A percentile compares a stretch with the other conserved stretches of the same genome.
Conservation (phyloP, 176 grass and related monocot species). For the Carex parvula region DNA sequence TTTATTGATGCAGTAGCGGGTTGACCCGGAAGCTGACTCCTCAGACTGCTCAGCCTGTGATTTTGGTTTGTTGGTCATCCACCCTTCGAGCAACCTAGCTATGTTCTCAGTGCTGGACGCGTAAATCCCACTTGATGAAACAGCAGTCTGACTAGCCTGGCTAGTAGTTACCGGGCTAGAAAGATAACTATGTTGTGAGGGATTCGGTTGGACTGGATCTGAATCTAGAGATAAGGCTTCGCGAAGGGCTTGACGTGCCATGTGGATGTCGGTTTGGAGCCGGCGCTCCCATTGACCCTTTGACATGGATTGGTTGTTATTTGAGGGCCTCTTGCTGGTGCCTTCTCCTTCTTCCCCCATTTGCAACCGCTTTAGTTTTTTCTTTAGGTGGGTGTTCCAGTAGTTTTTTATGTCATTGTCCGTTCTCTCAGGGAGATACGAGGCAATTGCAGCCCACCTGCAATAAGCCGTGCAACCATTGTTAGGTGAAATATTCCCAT, state of each 20-base stretch:
- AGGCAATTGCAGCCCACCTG: constrained; percentile 94
- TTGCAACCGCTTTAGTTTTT: constrained; percentile 79
- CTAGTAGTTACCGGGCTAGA: background rate
- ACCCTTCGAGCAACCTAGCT: constrained; percentile 67
- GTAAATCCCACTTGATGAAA: constrained; percentile 44
- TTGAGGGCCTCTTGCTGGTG: background rate
- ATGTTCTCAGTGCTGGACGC: constrained; percentile 93
- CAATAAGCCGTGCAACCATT: background rate
- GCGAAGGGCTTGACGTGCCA: constrained; percentile 66
- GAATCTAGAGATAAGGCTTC: constrained; percentile 71
- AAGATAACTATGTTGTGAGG: constrained; percentile 7
- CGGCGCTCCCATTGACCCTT: constrained; percentile 91
- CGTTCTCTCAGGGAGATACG: constrained; percentile 90
- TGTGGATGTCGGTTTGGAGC: constrained; percentile 95
- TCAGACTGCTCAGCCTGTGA: constrained; percentile 14
- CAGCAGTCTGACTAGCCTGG: background rate
- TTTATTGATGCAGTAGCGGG: constrained; percentile 31
- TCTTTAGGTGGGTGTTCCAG: constrained; percentile 98
- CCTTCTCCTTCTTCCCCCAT: constrained; percentile 4
- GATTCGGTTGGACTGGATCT: constrained; percentile 1
- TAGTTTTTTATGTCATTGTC: constrained; percentile 99
- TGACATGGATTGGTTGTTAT: constrained; percentile 19
- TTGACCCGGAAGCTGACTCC: constrained; percentile 12
- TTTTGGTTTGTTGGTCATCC: constrained; percentile 47
- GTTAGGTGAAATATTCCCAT: background rate